A percentile compares a stretch with the other conserved stretches of the same genome.
Evolutionary conservation across 192 early-diverging fungal genomes (phyloP).

Genomic region (Linnemannia exigua): DNA sequence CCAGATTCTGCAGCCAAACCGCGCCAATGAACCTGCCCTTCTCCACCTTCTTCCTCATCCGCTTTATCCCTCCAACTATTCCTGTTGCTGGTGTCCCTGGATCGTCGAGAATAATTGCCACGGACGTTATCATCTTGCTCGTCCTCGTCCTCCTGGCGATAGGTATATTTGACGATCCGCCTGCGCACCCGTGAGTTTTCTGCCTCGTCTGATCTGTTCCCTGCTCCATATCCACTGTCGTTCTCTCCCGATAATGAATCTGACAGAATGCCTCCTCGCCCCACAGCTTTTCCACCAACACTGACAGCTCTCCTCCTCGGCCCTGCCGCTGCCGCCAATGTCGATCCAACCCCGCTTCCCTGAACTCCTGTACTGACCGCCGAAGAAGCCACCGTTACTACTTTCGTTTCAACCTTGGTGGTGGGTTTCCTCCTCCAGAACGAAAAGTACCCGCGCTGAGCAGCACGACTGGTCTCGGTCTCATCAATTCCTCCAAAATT

Average conservation of each 20-base stretch:
- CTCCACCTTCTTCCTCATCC: slow-evolving; percentile 9
- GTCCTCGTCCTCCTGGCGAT: slow-evolving; percentile 28
- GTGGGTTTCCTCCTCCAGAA: not conserved
- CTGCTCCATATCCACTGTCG: slow-evolving; percentile 51
- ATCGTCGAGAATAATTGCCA: slow-evolving; percentile 7
- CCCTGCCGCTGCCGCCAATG: not conserved
- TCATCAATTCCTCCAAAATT: slow-evolving; percentile 40
- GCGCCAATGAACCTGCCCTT: slow-evolving; percentile 31
- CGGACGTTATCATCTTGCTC: not conserved
- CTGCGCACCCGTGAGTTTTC: slow-evolving; percentile 14
- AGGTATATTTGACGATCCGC: slow-evolving; percentile 51
- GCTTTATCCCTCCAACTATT: not conserved
- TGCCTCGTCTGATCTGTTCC: not conserved
- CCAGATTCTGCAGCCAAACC: slow-evolving; percentile 18
- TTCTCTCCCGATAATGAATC: slow-evolving; percentile 22
- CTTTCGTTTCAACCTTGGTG: not conserved
- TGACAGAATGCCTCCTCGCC: not conserved
- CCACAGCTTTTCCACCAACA: not conserved
- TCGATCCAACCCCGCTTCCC: not conserved
- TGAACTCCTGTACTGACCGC: not conserved
- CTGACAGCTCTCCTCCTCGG: not conserved
- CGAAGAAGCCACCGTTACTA: not conserved
- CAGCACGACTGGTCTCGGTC: slow-evolving; percentile 27
- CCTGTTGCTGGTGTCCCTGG: not conserved
- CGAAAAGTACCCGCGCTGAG: slow-evolving; percentile 34